Percentiles rank a stretch among this genome's conserved stretches.
These are phyloP conservation scores for Glebionis coronaria DNA, from an alignment of 129 eudicot genomes.

Conservation along the genomic window DNA sequence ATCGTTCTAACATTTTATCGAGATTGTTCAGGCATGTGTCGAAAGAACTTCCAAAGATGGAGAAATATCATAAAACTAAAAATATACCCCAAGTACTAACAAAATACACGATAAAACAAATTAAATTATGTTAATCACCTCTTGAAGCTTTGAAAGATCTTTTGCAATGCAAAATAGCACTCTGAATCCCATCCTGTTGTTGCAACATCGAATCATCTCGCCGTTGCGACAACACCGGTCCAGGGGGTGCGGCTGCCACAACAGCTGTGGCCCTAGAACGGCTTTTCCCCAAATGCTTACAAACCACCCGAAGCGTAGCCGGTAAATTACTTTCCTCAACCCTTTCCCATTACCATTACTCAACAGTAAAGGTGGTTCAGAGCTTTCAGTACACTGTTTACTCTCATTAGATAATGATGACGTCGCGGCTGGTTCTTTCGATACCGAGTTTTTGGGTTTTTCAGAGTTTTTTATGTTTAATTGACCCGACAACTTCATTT, in stretches of 20 bases:
- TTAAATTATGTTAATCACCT: constrained; percentile 37
- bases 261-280: constrained; percentile 56
- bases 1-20: no score
- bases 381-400: constrained; percentile 19
- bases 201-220: constrained; percentile 80
- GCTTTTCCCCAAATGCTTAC: constrained; percentile 73
- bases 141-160: constrained; percentile 77
- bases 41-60: no score
- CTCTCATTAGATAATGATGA: constrained; percentile 25
- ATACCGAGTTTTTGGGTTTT: constrained; percentile 12
- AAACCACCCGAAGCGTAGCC: constrained; percentile 59
- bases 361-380: constrained; percentile 26
- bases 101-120: background rate
- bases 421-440: background rate
- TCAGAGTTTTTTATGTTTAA: background rate
- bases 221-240: constrained; percentile 33
- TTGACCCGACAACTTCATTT: constrained; percentile 51
- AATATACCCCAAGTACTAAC: background rate
- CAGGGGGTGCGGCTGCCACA: constrained; percentile 43
- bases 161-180: constrained; percentile 94
- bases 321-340: constrained; percentile 52
- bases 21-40: no score
- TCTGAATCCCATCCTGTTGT: constrained; percentile 88
- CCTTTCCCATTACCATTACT: constrained; percentile 36
- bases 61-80: no score